Conservation (phyloP, 371 early-diverging fungal species). For the Basidiobolus meristosporus region DNA sequence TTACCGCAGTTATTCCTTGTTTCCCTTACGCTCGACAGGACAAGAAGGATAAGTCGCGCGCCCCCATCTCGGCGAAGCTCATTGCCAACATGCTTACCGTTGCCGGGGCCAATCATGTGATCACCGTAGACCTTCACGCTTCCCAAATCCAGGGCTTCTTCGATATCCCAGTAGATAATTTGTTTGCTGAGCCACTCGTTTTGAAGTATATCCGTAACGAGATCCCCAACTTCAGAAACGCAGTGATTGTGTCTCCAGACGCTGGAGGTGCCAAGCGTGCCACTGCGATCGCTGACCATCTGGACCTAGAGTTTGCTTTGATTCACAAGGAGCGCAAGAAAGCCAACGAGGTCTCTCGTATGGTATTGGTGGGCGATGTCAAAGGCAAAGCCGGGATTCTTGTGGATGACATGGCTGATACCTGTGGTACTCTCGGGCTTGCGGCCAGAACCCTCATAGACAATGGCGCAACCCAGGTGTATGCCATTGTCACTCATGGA, state of each 20-base stretch:
- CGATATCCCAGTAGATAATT: constrained; percentile 91
- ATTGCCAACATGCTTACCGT: constrained; percentile 90
- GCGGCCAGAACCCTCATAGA: constrained; percentile 76
- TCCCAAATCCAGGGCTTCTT: constrained; percentile 96
- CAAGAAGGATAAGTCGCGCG: constrained; percentile 89
- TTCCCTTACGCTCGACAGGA: constrained; percentile 96
- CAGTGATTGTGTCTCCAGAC: constrained; percentile 90
- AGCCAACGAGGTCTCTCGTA: constrained; percentile 86
- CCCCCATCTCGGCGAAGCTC: constrained; percentile 82
- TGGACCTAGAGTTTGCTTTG: constrained; percentile 92
- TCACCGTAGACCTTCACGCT: constrained; percentile 95
- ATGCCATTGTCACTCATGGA: constrained; percentile 91
- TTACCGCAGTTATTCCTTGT: constrained; percentile 95
- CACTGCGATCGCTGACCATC: constrained; percentile 85
- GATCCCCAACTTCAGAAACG: constrained; percentile 64
- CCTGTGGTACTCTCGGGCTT: no score
- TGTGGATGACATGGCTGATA: constrained; percentile 97
- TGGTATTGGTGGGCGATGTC: constrained; percentile 95
- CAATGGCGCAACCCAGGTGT: constrained; percentile 82
- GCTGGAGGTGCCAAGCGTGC: constrained; percentile 97
- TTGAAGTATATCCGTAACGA: constrained; percentile 76
- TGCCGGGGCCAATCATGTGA: constrained; percentile 92
- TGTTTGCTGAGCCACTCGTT: constrained; percentile 83
- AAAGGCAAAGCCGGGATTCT: constrained; percentile 73
- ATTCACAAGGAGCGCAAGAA: constrained; percentile 96